These are phyloP conservation scores for Piloderma croceum DNA, from an alignment of 768 basidiomycete species.

Conservation along the genomic window DNA sequence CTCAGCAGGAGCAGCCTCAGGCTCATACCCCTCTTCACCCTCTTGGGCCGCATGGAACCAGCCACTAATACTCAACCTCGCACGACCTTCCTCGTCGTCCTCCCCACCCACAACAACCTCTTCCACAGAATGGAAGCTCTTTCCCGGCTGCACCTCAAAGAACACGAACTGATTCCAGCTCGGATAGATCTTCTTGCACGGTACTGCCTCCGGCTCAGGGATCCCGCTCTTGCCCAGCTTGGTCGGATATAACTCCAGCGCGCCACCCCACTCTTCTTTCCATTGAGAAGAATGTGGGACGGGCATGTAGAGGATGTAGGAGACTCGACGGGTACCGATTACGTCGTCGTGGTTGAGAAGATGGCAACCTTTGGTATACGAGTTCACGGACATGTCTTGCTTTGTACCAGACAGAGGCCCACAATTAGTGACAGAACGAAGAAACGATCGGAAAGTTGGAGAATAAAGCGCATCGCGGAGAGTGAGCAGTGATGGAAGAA, in stretches of 20 bases:
- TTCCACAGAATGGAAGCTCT: conserved; percentile 94
- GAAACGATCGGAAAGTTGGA: conserved; percentile 68
- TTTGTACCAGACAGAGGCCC: conserved; percentile 86
- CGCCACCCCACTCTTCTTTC: conserved; percentile 89
- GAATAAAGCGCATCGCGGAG: conserved; percentile 94
- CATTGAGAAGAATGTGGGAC: conserved; percentile 67
- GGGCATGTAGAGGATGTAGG: conserved; percentile 96
- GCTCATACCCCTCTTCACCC: conserved; percentile 83
- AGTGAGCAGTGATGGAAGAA: conserved; percentile 71
- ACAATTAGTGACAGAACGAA: conserved; percentile 85
- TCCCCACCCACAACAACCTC: conserved; percentile 82
- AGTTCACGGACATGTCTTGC: conserved; percentile 93
- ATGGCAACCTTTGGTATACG: conserved; percentile 88
- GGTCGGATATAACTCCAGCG: conserved; percentile 83
- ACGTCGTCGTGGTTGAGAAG: conserved; percentile 98
- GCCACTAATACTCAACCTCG: conserved; percentile 85
- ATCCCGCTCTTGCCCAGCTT: conserved; percentile 48
- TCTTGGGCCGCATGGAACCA: conserved; percentile 95
- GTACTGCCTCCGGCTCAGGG: conserved; percentile 63
- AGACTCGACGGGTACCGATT: conserved; percentile 88
- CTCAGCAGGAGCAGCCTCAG: conserved; percentile 32
- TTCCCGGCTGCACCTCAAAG: conserved; percentile 90
- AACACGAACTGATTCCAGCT: conserved; percentile 88
- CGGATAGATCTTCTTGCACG: conserved; percentile 64
- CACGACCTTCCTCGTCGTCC: conserved; percentile 56